Evolutionary conservation across 306 rosid genomes (phyloP).

Genomic region (Cucumis sativus): Cucumber_9930_V3 NC_026658.2:347001-347500

Average conservation of each 20-base stretch:
- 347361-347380: slow-evolving; percentile 5
- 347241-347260: slow-evolving; percentile 17
- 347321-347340: background rate
- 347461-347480: slow-evolving; percentile 22
- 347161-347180: too few species aligned
- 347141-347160: too few species aligned
- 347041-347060: slow-evolving; percentile 11
- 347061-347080: background rate
- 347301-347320: slow-evolving; percentile 15
- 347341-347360: background rate
- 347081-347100: background rate
- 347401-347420: slow-evolving; percentile 13
- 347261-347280: slow-evolving; percentile 34
- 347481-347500: slow-evolving; percentile 19
- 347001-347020: slow-evolving; percentile 23
- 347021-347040: slow-evolving; percentile 20
- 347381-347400: slow-evolving; percentile 13
- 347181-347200: background rate
- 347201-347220: slow-evolving; percentile 20
- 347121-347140: background rate
- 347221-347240: slow-evolving; percentile 29
- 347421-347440: slow-evolving; percentile 17
- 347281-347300: slow-evolving; percentile 30
- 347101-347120: background rate
- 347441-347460: slow-evolving; percentile 3